Evolutionary conservation across 352 stramenopile species (phyloP).

Genomic region (Phytophthora quininea): DNA sequence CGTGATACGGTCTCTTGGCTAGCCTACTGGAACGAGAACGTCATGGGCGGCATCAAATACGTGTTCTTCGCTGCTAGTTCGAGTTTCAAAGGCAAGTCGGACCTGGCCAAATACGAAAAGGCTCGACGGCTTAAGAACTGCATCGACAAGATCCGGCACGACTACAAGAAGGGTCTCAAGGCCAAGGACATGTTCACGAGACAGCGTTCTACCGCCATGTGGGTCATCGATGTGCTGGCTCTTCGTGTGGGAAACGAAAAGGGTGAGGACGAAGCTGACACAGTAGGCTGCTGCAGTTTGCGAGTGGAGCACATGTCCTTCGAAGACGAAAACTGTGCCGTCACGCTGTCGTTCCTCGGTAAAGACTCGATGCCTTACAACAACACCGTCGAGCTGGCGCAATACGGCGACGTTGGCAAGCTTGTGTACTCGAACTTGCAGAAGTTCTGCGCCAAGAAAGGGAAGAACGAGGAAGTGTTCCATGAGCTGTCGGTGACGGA

Average conservation of each 20-base stretch:
- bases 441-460: slow-evolving; percentile 96
- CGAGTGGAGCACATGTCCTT: slow-evolving; percentile 99
- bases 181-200: slow-evolving; percentile 91
- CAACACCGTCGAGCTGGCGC: slow-evolving; percentile 96
- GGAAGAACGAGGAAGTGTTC: slow-evolving; percentile 98
- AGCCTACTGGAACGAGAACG: slow-evolving; percentile 98
- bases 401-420: slow-evolving; percentile 90
- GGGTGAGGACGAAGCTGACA: slow-evolving; percentile 98
- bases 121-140: slow-evolving; percentile 97
- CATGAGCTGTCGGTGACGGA: slow-evolving; percentile 95
- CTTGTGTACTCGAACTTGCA: slow-evolving; percentile 97
- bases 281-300: slow-evolving; percentile 99
- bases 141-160: slow-evolving; percentile 95
- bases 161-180: slow-evolving; percentile 90
- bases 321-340: slow-evolving; percentile 89
- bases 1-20: slow-evolving; percentile 92
- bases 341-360: slow-evolving; percentile 99
- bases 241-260: slow-evolving; percentile 99
- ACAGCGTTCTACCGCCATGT: slow-evolving; percentile 99
- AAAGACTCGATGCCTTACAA: slow-evolving; percentile 99
- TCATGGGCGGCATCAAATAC: slow-evolving; percentile 99
- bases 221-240: slow-evolving; percentile 99
- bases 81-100: slow-evolving; percentile 99
- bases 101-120: slow-evolving; percentile 99
- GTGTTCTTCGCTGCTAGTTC: slow-evolving; percentile 98